Base-by-base conservation (phyloP, 176 grass and related monocot species). In the Chloris gayana region DNA sequence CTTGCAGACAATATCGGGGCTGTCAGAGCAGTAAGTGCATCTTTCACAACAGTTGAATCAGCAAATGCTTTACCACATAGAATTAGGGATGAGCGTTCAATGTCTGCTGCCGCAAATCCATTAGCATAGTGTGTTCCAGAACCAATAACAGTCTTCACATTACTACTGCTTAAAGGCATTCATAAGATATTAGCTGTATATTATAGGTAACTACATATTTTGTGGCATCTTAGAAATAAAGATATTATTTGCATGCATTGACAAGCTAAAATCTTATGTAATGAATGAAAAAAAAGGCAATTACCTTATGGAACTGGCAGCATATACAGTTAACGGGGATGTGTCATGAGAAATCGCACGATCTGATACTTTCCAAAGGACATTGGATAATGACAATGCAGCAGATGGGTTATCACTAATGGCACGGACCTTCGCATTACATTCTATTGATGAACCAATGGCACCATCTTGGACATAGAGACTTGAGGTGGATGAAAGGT, bases 291-390 rank as follows among this genome's bases (percentile, higher is more conserved):
- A 67, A 65, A 70, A 67, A 65, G 37, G 47, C 11, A 76, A 64
- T 77, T 89, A 98, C 95, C 92, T 98, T 80, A 98, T 98, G 41
- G 92, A 98, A 85, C 86, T 92, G 59, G 95, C 79, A 82, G 87
- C 82, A 81, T 98, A 98, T 78, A 98, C 77, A 19, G 90, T 95
- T 72, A 98, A 85, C 42, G 95, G 92, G 53, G 88, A 91, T 26
- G 95, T 83, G 82, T 98, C 95, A 64, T 95, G 95, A 38, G 92
- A 98, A 89, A 98, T 89, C 25, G 83, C 88, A 60, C 95, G 92
- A 39, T 70, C 83, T 27, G 88, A 63, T 91, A 71, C 70, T 91
- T 87, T 81, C 88, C 90, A 92, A 65, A 98, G 86, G 61, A 93
- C 19, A 81, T 74, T 84, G 71, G 84, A 89, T 33, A 98, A 63